Evolutionary conservation across 2,329 filamentous ascomycete genomes (phyloP).

Genomic region (Alternaria alternata): DNA sequence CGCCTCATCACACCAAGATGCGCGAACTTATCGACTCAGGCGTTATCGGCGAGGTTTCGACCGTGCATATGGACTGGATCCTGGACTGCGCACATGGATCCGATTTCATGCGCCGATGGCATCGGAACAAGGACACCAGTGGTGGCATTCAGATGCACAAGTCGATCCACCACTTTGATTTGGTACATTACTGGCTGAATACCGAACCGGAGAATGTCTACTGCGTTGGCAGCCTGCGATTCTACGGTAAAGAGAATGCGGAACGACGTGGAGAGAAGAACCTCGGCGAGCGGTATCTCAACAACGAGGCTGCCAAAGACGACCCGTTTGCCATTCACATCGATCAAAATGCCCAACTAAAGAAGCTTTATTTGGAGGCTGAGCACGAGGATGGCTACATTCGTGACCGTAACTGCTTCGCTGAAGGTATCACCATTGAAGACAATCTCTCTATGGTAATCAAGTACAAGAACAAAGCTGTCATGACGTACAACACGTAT

Average conservation of each 20-base stretch:
- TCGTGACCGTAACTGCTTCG: constrained; percentile 69
- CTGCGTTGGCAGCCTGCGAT: constrained; percentile 65
- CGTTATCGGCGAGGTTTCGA: constrained; percentile 64
- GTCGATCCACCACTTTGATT: constrained; percentile 70
- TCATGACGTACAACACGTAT: constrained; percentile 66
- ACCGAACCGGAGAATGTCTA: constrained; percentile 65
- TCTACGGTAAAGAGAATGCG: constrained; percentile 70
- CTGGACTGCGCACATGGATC: constrained; percentile 68
- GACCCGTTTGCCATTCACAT: constrained; percentile 69
- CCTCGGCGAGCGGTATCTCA: constrained; percentile 62
- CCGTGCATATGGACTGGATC: constrained; percentile 70
- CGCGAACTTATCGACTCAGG: constrained; percentile 63
- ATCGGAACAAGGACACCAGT: constrained; percentile 67
- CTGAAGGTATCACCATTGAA: constrained; percentile 70
- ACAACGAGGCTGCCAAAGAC: constrained; percentile 59
- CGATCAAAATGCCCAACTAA: constrained; percentile 62
- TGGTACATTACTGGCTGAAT: constrained; percentile 70
- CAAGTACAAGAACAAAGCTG: constrained; percentile 64
- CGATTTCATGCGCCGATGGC: constrained; percentile 71
- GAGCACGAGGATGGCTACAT: constrained; percentile 70
- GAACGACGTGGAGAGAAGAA: constrained; percentile 61
- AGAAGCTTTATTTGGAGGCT: constrained; percentile 67
- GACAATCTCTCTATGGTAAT: constrained; percentile 70
- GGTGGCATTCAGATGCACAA: constrained; percentile 69
- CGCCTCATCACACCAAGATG: constrained; percentile 69